phyloP scores from a whole-genome alignment of 2,329 filamentous ascomycete genomes.

The Pseudocercospora fijiensis region DNA sequence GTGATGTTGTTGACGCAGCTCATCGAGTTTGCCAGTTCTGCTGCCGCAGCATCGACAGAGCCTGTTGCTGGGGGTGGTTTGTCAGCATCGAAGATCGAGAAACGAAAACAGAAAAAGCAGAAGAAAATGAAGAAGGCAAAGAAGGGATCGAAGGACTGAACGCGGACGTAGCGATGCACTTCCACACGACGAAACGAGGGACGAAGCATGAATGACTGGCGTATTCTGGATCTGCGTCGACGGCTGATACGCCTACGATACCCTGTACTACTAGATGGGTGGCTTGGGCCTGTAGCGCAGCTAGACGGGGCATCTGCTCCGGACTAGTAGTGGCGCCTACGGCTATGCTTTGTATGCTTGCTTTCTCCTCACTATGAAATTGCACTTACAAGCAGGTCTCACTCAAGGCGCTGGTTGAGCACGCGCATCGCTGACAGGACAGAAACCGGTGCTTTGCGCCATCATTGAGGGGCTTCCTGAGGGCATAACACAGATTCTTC shows the following conservation, averaged over 20 bases:
- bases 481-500: neutral
- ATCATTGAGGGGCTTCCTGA: neutral
- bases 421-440: neutral
- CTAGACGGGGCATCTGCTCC: neutral
- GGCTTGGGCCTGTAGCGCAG: neutral
- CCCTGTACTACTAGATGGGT: constrained; percentile 8
- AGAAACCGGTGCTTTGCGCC: neutral
- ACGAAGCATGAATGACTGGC: neutral
- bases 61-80: neutral
- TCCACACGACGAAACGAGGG: neutral
- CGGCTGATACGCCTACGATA: neutral
- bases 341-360: neutral
- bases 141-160: neutral
- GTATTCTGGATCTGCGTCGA: neutral
- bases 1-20: neutral
- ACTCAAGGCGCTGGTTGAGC: neutral
- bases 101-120: constrained; percentile 5
- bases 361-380: neutral
- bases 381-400: neutral
- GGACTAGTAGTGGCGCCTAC: neutral
- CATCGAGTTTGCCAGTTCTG: neutral
- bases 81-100: constrained; percentile 2
- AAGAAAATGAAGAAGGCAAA: constrained; percentile 4
- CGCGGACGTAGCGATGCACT: neutral
- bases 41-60: neutral